Conservation (phyloP, 2,329 filamentous ascomycete species). For the Akanthomyces lecanii region DNA sequence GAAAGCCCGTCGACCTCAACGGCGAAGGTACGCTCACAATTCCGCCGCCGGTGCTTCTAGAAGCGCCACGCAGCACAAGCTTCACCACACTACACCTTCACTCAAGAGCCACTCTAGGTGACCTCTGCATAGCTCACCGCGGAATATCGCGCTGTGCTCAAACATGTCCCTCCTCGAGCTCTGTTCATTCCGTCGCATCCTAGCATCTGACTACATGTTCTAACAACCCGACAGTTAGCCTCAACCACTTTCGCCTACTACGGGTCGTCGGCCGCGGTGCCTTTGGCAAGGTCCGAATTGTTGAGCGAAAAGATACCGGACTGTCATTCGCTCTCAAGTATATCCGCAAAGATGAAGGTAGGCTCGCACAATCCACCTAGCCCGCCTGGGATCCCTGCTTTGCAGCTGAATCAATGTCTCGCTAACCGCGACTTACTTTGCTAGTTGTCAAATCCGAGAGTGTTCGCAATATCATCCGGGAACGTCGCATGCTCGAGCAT, state of each 20-base stretch:
- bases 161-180: not conserved
- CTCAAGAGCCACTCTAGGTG: not conserved
- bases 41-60: not conserved
- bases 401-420: constrained; percentile 9
- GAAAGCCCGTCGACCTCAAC: constrained; percentile 86
- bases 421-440: constrained; percentile 25
- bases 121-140: not conserved
- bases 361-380: constrained; percentile 24
- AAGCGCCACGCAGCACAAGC: not conserved
- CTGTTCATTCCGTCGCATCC: not conserved
- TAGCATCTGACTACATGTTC: constrained; percentile 8
- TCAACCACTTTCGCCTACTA: constrained; percentile 94
- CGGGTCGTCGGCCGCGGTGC: constrained; percentile 96
- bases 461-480: constrained; percentile 95
- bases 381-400: not conserved
- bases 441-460: constrained; percentile 94
- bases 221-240: constrained; percentile 61
- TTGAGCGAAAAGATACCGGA: constrained; percentile 93
- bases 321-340: constrained; percentile 96
- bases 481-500: constrained; percentile 96
- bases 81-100: not conserved
- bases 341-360: constrained; percentile 97
- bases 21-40: constrained; percentile 68
- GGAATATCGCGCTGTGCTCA: not conserved
- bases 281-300: constrained; percentile 97